A percentile compares a stretch with the other conserved stretches of the same genome.
phyloP scores from a whole-genome alignment of 768 basidiomycete genomes.

The Gloeophyllum trabeum region DNA sequence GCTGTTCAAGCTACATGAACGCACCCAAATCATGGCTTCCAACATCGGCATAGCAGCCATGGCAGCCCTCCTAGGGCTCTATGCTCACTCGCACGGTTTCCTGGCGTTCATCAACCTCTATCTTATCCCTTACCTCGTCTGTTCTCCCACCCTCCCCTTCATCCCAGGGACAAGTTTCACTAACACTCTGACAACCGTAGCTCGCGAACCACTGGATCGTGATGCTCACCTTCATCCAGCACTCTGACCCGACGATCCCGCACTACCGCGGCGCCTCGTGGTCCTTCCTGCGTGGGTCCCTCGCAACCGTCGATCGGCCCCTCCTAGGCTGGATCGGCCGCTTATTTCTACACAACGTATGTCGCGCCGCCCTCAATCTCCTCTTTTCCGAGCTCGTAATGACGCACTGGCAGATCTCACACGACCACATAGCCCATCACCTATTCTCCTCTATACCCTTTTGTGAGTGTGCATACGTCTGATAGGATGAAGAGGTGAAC shows the following conservation, averaged over 20 bases:
- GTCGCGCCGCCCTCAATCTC: slow-evolving; percentile 1
- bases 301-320: slow-evolving; percentile 19
- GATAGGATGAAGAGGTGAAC: background rate
- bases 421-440: slow-evolving; percentile 20
- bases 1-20: slow-evolving; percentile 33
- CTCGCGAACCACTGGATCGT: slow-evolving; percentile 10
- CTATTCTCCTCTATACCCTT: slow-evolving; percentile 17
- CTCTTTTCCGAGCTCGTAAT: background rate
- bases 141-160: background rate
- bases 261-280: slow-evolving; percentile 12
- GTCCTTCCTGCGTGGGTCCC: slow-evolving; percentile 17
- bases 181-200: background rate
- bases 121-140: background rate
- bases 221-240: slow-evolving; percentile 16
- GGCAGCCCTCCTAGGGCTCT: background rate
- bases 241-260: slow-evolving; percentile 15
- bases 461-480: slow-evolving; percentile 3
- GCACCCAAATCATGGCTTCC: slow-evolving; percentile 11
- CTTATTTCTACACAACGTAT: slow-evolving; percentile 19
- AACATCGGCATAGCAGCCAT: background rate
- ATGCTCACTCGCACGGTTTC: background rate
- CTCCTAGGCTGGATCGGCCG: slow-evolving; percentile 20
- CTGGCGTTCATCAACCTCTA: background rate
- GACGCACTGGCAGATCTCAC: slow-evolving; percentile 12
- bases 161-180: background rate